phyloP scores from a whole-genome alignment of 805 yeast genomes.

The Wickerhamiella dianesei region DNA sequence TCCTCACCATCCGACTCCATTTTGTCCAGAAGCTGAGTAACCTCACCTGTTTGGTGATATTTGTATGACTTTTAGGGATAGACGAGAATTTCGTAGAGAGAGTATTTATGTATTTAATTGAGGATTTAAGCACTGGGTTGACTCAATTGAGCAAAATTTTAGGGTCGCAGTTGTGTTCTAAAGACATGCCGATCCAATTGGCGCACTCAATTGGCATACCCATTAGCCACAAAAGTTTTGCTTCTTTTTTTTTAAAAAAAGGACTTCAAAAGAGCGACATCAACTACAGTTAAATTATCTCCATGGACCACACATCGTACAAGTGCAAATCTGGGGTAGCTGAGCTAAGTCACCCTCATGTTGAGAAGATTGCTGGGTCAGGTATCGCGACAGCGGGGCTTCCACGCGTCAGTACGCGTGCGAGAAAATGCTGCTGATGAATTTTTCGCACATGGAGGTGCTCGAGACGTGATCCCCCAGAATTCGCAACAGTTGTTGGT shows the following conservation, averaged over 20 bases:
- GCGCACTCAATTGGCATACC: no score
- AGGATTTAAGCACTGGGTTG: no score
- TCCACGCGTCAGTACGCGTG: background rate
- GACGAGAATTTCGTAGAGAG: no score
- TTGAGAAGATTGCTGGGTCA: background rate
- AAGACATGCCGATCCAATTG: no score
- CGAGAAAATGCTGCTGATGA: background rate
- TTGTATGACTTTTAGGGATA: no score
- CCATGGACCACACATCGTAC: no score
- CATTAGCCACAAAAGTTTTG: no score
- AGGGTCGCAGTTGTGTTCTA: no score
- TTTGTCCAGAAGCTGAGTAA: background rate
- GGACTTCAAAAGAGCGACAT: no score
- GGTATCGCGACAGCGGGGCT: background rate
- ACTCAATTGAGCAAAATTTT: no score
- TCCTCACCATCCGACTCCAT: background rate
- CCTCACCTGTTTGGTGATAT: background rate
- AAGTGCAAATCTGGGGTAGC: background rate
- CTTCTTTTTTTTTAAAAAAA: background rate
- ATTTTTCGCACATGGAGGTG: background rate
- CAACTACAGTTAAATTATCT: no score
- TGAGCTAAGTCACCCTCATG: background rate
- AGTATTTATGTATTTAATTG: no score
- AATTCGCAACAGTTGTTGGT: conserved; percentile 3
- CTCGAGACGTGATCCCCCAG: conserved; percentile 4